phyloP scores from a whole-genome alignment of 2,329 filamentous ascomycete species.

The Diaporthe ampelina region DNA sequence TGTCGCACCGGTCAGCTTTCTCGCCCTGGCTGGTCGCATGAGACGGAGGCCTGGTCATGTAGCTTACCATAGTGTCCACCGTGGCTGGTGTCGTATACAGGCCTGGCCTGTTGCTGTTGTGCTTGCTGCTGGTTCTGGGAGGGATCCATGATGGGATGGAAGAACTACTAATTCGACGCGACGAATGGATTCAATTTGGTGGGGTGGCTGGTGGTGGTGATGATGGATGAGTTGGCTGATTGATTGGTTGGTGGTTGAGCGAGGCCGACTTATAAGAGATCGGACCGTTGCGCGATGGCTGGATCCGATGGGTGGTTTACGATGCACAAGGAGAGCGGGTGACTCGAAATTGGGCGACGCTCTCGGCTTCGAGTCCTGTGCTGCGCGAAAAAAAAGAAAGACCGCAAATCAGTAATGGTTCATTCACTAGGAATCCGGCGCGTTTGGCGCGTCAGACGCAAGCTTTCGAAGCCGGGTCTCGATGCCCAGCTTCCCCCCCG shows the following conservation, averaged over 20 bases:
- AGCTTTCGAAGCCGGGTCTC: background rate
- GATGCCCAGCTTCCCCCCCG: background rate
- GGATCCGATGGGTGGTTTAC: conserved; percentile 19
- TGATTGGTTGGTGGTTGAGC: conserved; percentile 7
- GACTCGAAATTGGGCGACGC: conserved; percentile 37
- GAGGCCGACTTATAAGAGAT: conserved; percentile 26
- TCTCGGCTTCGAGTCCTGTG: conserved; percentile 43
- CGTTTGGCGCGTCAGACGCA: conserved; percentile 31
- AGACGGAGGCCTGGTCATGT: conserved; percentile 30
- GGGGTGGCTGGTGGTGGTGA: background rate
- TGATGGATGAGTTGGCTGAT: background rate
- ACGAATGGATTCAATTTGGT: background rate
- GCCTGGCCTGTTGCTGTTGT: conserved; percentile 71
- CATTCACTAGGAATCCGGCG: background rate
- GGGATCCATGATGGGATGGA: conserved; percentile 63
- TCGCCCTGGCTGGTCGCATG: conserved; percentile 40
- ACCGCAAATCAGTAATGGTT: conserved; percentile 7
- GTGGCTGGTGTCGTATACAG: conserved; percentile 79
- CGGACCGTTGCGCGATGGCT: conserved; percentile 23
- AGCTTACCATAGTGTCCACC: conserved; percentile 83
- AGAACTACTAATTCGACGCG: conserved; percentile 13
- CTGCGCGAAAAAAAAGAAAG: conserved; percentile 33
- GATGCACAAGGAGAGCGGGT: conserved; percentile 35
- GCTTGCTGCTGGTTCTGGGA: conserved; percentile 64
- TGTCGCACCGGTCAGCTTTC: conserved; percentile 42